phyloP scores from a whole-genome alignment of 78 protist genomes.

The Dictyostelium brefeldianum region DNA sequence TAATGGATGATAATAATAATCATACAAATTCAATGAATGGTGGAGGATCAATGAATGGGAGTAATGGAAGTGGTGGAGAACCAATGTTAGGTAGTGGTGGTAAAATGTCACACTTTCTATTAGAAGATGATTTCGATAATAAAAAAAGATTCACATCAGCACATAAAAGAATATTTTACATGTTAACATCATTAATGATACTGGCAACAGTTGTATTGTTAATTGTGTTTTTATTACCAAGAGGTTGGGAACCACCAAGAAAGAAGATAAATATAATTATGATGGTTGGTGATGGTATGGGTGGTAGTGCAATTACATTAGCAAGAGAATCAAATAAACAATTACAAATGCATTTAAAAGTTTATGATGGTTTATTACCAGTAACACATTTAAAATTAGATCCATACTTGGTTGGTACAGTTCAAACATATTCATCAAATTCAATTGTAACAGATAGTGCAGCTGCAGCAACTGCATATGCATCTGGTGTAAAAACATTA shows the following conservation, averaged over 20 bases:
- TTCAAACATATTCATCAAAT: constrained; percentile 16
- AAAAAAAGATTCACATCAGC: neutral
- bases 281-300: constrained; percentile 81
- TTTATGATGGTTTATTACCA: neutral
- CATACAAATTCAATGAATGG: neutral
- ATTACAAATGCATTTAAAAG: neutral
- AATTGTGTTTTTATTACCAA: constrained; percentile 47
- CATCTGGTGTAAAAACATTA: constrained; percentile 76
- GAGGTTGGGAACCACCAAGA: constrained; percentile 37
- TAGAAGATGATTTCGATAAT: constrained; percentile 23
- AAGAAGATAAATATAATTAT: constrained; percentile 44
- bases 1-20: neutral
- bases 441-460: constrained; percentile 86
- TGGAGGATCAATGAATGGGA: neutral
- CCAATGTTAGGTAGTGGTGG: neutral
- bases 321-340: constrained; percentile 8
- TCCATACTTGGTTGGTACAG: constrained; percentile 43
- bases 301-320: constrained; percentile 42
- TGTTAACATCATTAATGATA: neutral
- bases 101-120: constrained; percentile 12
- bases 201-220: constrained; percentile 7
- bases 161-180: constrained; percentile 33
- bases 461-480: constrained; percentile 90
- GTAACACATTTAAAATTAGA: constrained; percentile 25
- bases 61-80: neutral